These are phyloP conservation scores for Bauhinia variegata DNA, from an alignment of 306 rosid genomes.

Conservation along the genomic window DNA sequence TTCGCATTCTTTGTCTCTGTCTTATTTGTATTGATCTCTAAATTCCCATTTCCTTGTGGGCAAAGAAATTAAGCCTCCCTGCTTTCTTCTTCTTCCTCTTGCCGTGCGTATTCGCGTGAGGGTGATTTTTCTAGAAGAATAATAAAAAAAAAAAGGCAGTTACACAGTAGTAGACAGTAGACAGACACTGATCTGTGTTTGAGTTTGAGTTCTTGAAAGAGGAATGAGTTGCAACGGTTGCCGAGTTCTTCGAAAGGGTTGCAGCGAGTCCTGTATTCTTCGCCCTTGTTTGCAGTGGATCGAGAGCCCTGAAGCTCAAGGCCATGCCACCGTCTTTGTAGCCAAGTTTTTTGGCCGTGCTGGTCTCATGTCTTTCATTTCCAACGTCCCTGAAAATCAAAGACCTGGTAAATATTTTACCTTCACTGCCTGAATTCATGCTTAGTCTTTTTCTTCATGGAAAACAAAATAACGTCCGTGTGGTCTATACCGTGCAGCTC, in stretches of 20 bases:
- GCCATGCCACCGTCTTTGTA: conserved; percentile 91
- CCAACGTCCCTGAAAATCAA: conserved; percentile 82
- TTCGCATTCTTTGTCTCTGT: conserved; percentile 32
- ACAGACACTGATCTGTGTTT: not conserved
- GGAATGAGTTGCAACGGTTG: conserved; percentile 98
- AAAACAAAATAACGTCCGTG: not conserved
- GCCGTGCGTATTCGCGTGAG: conserved; percentile 35
- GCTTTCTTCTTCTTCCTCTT: not conserved
- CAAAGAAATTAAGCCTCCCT: conserved; percentile 30
- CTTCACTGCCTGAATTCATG: too few species aligned
- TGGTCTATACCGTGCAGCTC: conserved; percentile 41
- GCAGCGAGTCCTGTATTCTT: conserved; percentile 88
- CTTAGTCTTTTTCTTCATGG: too few species aligned
- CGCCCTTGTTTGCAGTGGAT: conserved; percentile 95
- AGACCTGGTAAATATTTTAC: conserved; percentile 60
- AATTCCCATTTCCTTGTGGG: conserved; percentile 30
- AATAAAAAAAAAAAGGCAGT: not conserved
- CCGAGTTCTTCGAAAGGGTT: conserved; percentile 95
- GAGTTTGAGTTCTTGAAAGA: not conserved
- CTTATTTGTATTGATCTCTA: too few species aligned
- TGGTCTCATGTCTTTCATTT: conserved; percentile 95
- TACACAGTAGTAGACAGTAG: not conserved
- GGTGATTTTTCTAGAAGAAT: not conserved
- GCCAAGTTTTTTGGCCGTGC: conserved; percentile 99
- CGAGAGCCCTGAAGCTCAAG: conserved; percentile 86